Evolutionary conservation across 352 stramenopile species (phyloP), one percentile per base, ranked within the genome.

Genomic region (Phytopythium cucurbitacearum): DNA sequence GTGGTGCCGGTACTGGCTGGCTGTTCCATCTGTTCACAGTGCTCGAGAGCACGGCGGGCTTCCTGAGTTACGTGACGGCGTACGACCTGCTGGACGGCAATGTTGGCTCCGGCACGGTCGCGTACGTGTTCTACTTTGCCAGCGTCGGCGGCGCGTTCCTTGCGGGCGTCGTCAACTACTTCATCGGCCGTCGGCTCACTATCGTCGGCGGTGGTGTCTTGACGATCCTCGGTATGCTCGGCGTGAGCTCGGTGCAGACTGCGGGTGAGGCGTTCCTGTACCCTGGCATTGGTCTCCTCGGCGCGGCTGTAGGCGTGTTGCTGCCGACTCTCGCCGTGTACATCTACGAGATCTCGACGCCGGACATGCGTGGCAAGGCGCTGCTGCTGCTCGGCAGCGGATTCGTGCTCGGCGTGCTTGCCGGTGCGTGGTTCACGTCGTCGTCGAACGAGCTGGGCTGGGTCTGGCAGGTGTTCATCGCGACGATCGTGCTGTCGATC

Each of bases 341-440:
- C 65, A 89, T 92, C 45, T 94, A 89, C 63, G 84, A 94, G 57
- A 87, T 94, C 44, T 89, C 84, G 10, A 91, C 84, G 40, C 76
- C 70, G 7, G 81, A 92, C 38, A 92, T 92, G 81, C 81, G 84
- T 41, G 74, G 80, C 52, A 92, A 92, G 64, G 78, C 80, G 40
- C 51, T 94, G 53, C 61, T 94, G 40, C 66, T 91, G 49, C 63
- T 94, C 0, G 83, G 79, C 12, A 63, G 84, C 58, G 79, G 80
- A 16, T 91, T 91, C 33, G 68, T 87, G 50, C 53, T 84, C 3
- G 83, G 83, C 34, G 78, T 85, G 7, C 55, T 87, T 36, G 71
- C 75, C 13, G 73, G 71, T 11, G 68, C 79, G 33, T 92, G 72
- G 72, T 89, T 89, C 50, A 85, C 78, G 12, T 77, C 67, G 15